Evolutionary conservation across 2,329 filamentous ascomycete species (phyloP).

Genomic region (Lojkania enalia): DNA sequence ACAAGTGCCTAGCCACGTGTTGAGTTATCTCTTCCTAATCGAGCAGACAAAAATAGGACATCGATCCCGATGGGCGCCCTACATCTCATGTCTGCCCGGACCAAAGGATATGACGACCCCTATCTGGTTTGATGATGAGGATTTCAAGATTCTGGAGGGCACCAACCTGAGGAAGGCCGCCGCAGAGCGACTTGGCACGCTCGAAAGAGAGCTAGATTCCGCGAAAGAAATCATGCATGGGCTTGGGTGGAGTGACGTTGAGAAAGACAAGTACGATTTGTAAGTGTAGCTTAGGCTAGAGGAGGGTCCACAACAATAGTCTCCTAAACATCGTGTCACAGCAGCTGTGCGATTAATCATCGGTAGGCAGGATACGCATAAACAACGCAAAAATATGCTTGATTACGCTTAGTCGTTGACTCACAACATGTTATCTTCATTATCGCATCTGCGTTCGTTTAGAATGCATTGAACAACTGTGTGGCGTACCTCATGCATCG

Average conservation of each 20-base stretch:
- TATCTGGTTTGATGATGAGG: conserved; percentile 42
- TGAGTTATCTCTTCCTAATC: conserved; percentile 42
- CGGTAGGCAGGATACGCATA: too few relatives aligned
- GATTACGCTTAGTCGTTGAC: too few relatives aligned
- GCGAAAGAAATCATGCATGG: neutral
- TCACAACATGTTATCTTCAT: too few relatives aligned
- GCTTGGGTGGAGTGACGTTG: neutral
- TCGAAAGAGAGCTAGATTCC: neutral
- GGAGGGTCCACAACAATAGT: too few relatives aligned
- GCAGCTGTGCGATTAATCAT: too few relatives aligned
- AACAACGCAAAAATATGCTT: too few relatives aligned
- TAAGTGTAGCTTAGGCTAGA: neutral
- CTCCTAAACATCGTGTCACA: too few relatives aligned
- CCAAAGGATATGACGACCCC: conserved; percentile 40
- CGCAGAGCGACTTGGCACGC: conserved; percentile 15
- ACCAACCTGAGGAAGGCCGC: conserved; percentile 39
- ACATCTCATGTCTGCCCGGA: conserved; percentile 40
- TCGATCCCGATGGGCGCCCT: conserved; percentile 40
- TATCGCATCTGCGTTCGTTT: too few relatives aligned
- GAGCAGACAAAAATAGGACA: conserved; percentile 34
- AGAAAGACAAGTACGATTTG: neutral
- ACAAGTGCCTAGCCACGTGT: conserved; percentile 35
- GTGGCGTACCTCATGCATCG: neutral
- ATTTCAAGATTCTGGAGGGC: conserved; percentile 38
- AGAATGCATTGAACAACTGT: neutral